These are phyloP conservation scores for Byssochlamys sp. DNA, from an alignment of 2,329 filamentous ascomycete species.

Conservation along the genomic window DNA sequence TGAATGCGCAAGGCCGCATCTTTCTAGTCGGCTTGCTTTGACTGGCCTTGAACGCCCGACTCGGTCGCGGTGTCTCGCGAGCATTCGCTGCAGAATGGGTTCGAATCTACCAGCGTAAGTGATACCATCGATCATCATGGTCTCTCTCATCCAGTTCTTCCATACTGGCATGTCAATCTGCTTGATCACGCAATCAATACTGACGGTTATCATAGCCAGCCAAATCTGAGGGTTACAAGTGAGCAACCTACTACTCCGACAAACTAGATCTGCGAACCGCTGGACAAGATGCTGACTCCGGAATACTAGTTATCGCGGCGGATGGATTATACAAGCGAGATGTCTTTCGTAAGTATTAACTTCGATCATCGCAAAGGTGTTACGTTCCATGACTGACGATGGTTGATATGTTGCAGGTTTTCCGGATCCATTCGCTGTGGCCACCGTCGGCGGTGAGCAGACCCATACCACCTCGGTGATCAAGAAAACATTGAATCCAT, in stretches of 20 bases:
- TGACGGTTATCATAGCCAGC: conserved; percentile 47
- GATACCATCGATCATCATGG: not conserved
- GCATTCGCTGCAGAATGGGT: conserved; percentile 39
- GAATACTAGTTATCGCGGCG: conserved; percentile 76
- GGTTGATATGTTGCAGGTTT: conserved; percentile 55
- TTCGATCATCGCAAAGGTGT: not conserved
- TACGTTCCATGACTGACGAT: not conserved
- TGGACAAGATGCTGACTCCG: conserved; percentile 12
- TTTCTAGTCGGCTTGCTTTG: conserved; percentile 23
- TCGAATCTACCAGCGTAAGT: conserved; percentile 56
- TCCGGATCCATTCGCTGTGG: conserved; percentile 93
- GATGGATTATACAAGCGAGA: conserved; percentile 98
- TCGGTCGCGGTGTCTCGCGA: conserved; percentile 18
- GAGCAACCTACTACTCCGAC: conserved; percentile 23
- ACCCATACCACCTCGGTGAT: conserved; percentile 96
- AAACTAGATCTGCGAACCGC: not conserved
- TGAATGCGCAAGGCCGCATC: conserved; percentile 27
- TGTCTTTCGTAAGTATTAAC: conserved; percentile 74
- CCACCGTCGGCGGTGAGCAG: conserved; percentile 93
- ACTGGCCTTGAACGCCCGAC: conserved; percentile 22
- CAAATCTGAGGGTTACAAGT: conserved; percentile 92
- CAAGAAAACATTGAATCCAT: conserved; percentile 96
- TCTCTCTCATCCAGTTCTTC: not conserved
- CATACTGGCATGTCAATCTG: not conserved
- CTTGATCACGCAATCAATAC: conserved; percentile 2